Conservation (phyloP, 371 early-diverging fungal genomes). For the Dipsacomyces acuminosporus region DNA sequence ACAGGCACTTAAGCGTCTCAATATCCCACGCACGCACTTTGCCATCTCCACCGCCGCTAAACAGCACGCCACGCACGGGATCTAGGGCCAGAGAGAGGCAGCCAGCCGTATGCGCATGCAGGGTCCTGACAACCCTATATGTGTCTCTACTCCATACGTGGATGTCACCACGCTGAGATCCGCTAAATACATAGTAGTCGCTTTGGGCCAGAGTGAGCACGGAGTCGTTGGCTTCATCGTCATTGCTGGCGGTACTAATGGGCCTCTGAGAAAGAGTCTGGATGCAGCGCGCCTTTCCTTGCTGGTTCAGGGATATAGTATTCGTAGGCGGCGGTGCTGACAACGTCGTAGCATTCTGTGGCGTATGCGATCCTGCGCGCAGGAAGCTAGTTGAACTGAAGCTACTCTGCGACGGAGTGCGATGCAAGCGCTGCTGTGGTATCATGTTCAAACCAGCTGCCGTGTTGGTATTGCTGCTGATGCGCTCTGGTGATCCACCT, state of each 20-base stretch:
- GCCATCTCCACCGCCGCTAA: slow-evolving; percentile 72
- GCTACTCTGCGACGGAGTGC: slow-evolving; percentile 21
- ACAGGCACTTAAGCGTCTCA: slow-evolving; percentile 55
- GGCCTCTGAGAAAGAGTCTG: slow-evolving; percentile 5
- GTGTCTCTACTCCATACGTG: slow-evolving; percentile 69
- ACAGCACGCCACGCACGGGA: slow-evolving; percentile 53
- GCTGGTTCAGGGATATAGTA: slow-evolving; percentile 4
- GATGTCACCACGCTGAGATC: slow-evolving; percentile 63
- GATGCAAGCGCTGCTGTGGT: background rate
- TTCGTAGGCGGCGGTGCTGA: background rate
- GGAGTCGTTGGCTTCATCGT: slow-evolving; percentile 44
- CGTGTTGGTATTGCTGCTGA: too few relatives aligned
- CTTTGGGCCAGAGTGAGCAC: slow-evolving; percentile 65
- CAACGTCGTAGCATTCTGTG: background rate
- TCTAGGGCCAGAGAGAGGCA: slow-evolving; percentile 62
- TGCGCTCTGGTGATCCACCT: too few relatives aligned
- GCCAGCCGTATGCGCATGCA: slow-evolving; percentile 66
- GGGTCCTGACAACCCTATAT: slow-evolving; percentile 54
- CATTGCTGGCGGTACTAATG: background rate
- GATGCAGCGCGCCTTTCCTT: slow-evolving; percentile 12
- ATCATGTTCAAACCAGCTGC: background rate
- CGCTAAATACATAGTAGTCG: slow-evolving; percentile 58
- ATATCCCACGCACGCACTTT: slow-evolving; percentile 72
- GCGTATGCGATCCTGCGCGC: slow-evolving; percentile 8
- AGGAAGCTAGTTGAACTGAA: slow-evolving; percentile 2